Evolutionary conservation across 495 filamentous ascomycete genomes (phyloP).

Genomic region (Apodospora peruviana): DNA sequence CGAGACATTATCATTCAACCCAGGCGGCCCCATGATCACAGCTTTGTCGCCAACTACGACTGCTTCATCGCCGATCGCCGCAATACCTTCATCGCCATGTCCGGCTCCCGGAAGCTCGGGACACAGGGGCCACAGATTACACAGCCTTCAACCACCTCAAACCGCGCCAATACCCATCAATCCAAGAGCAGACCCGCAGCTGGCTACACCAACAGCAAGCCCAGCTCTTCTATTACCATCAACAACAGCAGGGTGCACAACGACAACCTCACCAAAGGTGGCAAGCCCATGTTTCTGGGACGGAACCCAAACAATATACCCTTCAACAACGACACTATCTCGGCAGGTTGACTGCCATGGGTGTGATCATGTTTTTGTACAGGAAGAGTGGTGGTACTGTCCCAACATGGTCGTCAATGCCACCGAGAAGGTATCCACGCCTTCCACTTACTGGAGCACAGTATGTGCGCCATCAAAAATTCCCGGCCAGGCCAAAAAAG

Average conservation of each 20-base stretch:
- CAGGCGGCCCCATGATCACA: neutral
- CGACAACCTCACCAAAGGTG: constrained; percentile 10
- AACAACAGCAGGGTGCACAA: constrained; percentile 19
- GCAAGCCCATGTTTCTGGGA: constrained; percentile 21
- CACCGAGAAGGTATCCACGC: constrained; percentile 6
- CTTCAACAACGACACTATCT: constrained; percentile 19
- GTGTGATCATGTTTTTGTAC: constrained; percentile 16
- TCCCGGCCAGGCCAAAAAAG: neutral
- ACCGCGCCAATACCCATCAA: neutral
- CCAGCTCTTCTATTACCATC: neutral
- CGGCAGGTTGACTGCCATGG: constrained; percentile 26
- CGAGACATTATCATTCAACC: neutral
- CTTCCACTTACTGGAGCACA: constrained; percentile 23
- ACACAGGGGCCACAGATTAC: neutral
- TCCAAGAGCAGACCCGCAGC: neutral
- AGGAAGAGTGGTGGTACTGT: constrained; percentile 16
- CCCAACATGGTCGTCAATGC: constrained; percentile 20
- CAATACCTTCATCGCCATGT: neutral
- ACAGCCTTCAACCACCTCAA: neutral
- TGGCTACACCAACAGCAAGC: neutral
- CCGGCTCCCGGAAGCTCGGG: neutral
- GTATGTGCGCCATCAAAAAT: constrained; percentile 14
- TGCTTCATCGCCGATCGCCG: neutral
- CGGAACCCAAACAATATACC: constrained; percentile 20
- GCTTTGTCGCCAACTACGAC: neutral